Conservation (phyloP, 306 rosid species). For the Cicer cuneatum region DNA sequence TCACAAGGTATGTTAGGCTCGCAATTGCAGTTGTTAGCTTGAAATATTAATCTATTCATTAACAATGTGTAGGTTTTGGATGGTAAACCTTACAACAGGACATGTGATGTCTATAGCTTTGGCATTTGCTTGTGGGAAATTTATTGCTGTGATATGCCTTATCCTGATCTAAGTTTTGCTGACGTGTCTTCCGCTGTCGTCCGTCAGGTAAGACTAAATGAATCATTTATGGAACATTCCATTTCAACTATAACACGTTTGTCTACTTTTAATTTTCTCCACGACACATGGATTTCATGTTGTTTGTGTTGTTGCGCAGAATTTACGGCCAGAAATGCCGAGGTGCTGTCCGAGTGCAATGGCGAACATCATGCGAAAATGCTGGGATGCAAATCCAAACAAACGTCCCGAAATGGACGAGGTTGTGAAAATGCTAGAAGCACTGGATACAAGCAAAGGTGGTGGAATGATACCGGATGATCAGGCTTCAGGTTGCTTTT, state of each 20-base stretch:
- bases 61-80: slow-evolving; percentile 69
- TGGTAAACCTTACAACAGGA: slow-evolving; percentile 91
- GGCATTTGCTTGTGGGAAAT: slow-evolving; percentile 96
- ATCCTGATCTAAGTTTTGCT: slow-evolving; percentile 75
- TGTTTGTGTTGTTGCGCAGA: slow-evolving; percentile 51
- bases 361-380: slow-evolving; percentile 67
- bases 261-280: background rate
- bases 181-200: slow-evolving; percentile 80
- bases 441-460: slow-evolving; percentile 82
- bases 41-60: slow-evolving; percentile 32
- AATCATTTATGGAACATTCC: background rate
- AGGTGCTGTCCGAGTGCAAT: slow-evolving; percentile 74
- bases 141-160: slow-evolving; percentile 93
- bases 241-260: background rate
- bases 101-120: slow-evolving; percentile 86
- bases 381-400: slow-evolving; percentile 83
- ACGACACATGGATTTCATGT: slow-evolving; percentile 7
- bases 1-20: background rate
- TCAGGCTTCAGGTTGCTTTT: slow-evolving; percentile 65
- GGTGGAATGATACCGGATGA: slow-evolving; percentile 91
- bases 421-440: slow-evolving; percentile 79
- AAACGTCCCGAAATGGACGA: slow-evolving; percentile 82
- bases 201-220: slow-evolving; percentile 56
- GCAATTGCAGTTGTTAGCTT: slow-evolving; percentile 6
- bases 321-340: slow-evolving; percentile 81